Evolutionary conservation across 495 filamentous ascomycete genomes (phyloP), one percentile per base, ranked within the genome.

Genomic region (Hypoxylon rickii): DNA sequence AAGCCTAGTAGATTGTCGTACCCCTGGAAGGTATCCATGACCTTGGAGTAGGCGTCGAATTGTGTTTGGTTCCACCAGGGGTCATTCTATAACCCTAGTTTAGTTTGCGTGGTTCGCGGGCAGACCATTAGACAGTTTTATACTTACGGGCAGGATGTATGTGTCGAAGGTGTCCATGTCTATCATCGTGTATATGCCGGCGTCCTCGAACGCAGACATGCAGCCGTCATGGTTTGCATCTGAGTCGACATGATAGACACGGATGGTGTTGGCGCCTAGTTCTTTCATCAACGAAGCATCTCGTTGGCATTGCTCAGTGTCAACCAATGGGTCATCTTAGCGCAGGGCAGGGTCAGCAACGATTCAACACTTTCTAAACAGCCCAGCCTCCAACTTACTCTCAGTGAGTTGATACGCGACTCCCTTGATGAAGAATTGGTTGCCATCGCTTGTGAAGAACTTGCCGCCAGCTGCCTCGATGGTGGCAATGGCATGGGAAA

Each of bases 121-220:
- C 5, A 15, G 15, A n/a, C 8, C 31, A 2, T 61, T 10, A 74
- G 70, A n/a, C 67, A 15, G 33, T 3, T 7, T 41, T 21, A 12
- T 6, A 66, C 83, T 49, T 70, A 88, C 87, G 62, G 87, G 87
- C 38, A 86, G 71, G 62, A 95, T 92, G 57, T 87, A 82, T 0
- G 89, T 92, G 49, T 79, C 75, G 65, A 94, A 93, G 31, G 88
- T 92, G 63, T 95, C 91, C 55, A 96, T 76, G 71, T 96, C 91
- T 21, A 94, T 79, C 63, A 89, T 84, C 38, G 89, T 65, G 64
- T 95, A 92, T 65, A 96, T 94, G 20, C 90, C 88, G 18, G 79
- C 82, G 59, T 85, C 77, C 15, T 78, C 80, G 67, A 90, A 84
- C 11, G 79, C 83, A 10, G 70, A 73, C 86, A 90, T 89, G 70